A percentile compares a stretch with the other conserved stretches of the same genome.
Conservation (phyloP, 306 rosid genomes). For the Gynostemma pentaphyllum region DNA sequence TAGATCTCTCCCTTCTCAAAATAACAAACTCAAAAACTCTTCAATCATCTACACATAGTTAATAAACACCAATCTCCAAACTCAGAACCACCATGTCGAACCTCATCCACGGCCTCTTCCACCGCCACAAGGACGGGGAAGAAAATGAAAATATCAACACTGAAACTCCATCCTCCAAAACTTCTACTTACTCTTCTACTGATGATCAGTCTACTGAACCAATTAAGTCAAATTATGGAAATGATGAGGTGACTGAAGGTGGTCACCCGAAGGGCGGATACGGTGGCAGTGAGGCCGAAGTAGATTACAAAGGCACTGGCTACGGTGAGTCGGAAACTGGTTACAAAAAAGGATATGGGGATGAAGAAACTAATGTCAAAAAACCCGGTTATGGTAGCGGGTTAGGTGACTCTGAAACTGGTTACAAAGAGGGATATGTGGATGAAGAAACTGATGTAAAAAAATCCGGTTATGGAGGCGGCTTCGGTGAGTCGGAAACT, state of each 20-base stretch:
- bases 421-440: no score
- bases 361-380: no score
- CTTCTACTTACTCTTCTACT: not conserved
- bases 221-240: no score
- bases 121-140: conserved; percentile 38
- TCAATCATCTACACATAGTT: not conserved
- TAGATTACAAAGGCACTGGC: not conserved
- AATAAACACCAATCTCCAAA: not conserved
- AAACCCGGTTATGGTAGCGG: not conserved
- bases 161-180: not conserved
- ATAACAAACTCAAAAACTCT: not conserved
- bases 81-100: conserved; percentile 37
- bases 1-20: not conserved
- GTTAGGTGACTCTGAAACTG: not conserved
- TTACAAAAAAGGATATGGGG: no score
- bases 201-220: no score
- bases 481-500: not conserved
- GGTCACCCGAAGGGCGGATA: no score
- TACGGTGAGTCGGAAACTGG: not conserved
- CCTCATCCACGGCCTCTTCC: conserved; percentile 19
- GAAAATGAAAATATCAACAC: not conserved
- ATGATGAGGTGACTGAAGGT: no score
- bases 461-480: not conserved
- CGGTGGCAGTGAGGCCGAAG: not conserved
- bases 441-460: no score